Evolutionary conservation across 805 yeast genomes (phyloP).

Genomic region (Yueomyces sinensis): DNA sequence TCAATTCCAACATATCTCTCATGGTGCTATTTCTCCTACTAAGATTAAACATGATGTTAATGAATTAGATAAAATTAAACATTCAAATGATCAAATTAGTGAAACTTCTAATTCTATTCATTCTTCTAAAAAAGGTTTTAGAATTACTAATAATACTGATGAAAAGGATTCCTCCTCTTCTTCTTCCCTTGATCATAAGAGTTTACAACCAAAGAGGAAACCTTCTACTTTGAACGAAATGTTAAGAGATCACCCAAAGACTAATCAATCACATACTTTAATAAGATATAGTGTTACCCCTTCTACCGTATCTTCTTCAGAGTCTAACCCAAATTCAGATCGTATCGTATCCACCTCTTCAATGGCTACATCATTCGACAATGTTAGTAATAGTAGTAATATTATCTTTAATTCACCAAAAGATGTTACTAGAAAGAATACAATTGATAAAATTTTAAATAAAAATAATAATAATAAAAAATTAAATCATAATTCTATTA

Average conservation of each 20-base stretch:
- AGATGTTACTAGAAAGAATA: background rate
- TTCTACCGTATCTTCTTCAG: constrained; percentile 5
- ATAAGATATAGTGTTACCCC: background rate
- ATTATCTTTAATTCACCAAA: no score
- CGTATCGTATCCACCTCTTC: constrained; percentile 19
- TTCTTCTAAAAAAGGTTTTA: background rate
- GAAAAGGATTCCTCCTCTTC: background rate
- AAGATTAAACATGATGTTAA: background rate
- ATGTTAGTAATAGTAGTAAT: background rate
- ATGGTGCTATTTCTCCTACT: constrained; percentile 17
- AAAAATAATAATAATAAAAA: background rate
- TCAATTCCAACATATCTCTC: constrained; percentile 29
- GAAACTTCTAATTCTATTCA: background rate
- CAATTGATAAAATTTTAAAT: no score
- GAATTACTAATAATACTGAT: background rate
- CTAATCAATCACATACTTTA: background rate
- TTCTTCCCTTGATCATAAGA: background rate
- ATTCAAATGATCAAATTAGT: background rate
- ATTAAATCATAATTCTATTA: background rate
- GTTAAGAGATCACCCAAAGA: background rate
- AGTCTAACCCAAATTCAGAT: constrained; percentile 2
- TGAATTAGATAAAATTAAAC: background rate
- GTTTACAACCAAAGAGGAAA: background rate
- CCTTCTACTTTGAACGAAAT: background rate
- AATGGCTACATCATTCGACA: constrained; percentile 9